Percentiles rank a stretch among this genome's conserved stretches.
Evolutionary conservation across 768 basidiomycete genomes (phyloP).

Genomic region (Boletus insuetus): DNA sequence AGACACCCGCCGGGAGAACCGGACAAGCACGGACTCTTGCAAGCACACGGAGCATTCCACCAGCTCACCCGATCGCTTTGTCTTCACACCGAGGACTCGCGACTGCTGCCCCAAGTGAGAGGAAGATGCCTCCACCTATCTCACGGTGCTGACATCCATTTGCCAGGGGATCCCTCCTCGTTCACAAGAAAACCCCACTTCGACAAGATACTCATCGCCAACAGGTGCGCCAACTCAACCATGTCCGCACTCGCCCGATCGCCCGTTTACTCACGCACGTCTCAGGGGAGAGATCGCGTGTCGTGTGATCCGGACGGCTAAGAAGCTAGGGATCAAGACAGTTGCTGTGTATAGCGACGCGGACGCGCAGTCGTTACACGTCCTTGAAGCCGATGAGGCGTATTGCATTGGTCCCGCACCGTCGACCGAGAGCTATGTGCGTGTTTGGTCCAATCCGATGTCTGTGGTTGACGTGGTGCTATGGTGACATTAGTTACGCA

Average conservation of each 20-base stretch:
- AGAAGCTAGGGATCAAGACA: constrained; percentile 83
- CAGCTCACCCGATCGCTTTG: background rate
- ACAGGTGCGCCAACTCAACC: constrained; percentile 46
- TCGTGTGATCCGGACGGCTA: constrained; percentile 88
- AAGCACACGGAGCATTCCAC: background rate
- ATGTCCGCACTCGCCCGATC: no score
- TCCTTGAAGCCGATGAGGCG: constrained; percentile 85
- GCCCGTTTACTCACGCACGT: background rate
- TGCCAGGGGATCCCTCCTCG: constrained; percentile 1
- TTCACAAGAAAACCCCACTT: constrained; percentile 54
- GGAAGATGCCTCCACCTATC: background rate
- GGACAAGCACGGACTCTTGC: constrained; percentile 7
- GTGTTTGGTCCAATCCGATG: constrained; percentile 26
- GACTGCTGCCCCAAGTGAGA: constrained; percentile 19
- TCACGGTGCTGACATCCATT: background rate
- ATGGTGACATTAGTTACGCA: constrained; percentile 54
- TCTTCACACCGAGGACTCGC: constrained; percentile 13
- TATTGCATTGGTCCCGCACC: constrained; percentile 92
- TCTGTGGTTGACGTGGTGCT: constrained; percentile 3
- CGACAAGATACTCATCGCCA: constrained; percentile 90
- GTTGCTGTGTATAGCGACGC: constrained; percentile 92
- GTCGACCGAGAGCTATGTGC: constrained; percentile 84
- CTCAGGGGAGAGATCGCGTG: constrained; percentile 93
- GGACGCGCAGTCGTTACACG: constrained; percentile 79
- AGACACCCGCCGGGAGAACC: constrained; percentile 1